These are phyloP conservation scores for Saturnispora silvae DNA, from an alignment of 805 yeast species.

Conservation along the genomic window DNA sequence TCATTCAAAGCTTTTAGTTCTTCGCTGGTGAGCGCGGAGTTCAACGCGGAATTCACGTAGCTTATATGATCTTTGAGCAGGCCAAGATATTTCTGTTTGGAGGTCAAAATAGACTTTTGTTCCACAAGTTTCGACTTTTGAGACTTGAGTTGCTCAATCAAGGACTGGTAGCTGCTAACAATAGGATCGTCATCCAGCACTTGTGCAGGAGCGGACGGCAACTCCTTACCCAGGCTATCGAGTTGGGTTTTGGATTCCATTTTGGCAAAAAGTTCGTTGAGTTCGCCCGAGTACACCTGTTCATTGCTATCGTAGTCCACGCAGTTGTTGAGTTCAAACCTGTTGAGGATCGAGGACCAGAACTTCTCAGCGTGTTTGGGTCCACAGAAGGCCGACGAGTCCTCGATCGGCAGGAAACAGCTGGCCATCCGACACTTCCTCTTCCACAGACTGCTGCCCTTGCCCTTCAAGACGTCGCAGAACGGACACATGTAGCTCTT, in stretches of 20 bases:
- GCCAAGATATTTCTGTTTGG: conserved; percentile 1
- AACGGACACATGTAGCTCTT: conserved; percentile 61
- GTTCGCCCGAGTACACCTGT: conserved; percentile 1
- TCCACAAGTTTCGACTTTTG: background rate
- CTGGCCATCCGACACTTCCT: conserved; percentile 54
- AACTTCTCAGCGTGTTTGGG: conserved; percentile 55
- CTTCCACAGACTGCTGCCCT: conserved; percentile 57
- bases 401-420: conserved; percentile 47
- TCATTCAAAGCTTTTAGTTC: conserved; percentile 9
- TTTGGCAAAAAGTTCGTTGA: conserved; percentile 10
- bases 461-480: conserved; percentile 41
- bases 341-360: conserved; percentile 24
- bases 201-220: conserved; percentile 28
- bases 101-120: background rate
- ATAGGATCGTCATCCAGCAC: conserved; percentile 8
- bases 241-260: conserved; percentile 17
- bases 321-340: conserved; percentile 10
- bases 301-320: conserved; percentile 10
- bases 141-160: background rate
- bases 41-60: conserved; percentile 1
- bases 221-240: conserved; percentile 24
- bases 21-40: background rate
- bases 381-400: conserved; percentile 60
- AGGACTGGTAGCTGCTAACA: background rate
- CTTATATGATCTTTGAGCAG: conserved; percentile 1